These are phyloP conservation scores for Dothistroma pini DNA, from an alignment of 2,329 filamentous ascomycete species.

Conservation along the genomic window DNA sequence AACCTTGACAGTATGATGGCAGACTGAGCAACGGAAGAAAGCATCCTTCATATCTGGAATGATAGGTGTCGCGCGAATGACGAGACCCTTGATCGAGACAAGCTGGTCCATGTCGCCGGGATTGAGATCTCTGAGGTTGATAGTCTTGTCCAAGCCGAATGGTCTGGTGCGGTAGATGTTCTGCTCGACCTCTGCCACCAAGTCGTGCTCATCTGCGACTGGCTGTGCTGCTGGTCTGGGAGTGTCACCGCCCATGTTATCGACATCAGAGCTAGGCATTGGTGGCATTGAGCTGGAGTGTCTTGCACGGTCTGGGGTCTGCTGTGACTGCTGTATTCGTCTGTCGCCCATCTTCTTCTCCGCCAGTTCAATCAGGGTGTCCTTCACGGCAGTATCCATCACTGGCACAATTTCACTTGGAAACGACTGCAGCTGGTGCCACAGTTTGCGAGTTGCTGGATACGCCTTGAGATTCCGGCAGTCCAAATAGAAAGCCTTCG, in stretches of 20 bases:
- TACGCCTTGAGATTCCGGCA: conserved; percentile 87
- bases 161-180: conserved; percentile 82
- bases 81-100: conserved; percentile 89
- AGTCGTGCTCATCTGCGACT: conserved; percentile 56
- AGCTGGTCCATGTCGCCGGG: conserved; percentile 96
- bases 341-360: conserved; percentile 71
- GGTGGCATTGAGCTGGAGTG: conserved; percentile 68
- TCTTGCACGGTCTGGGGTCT: conserved; percentile 32
- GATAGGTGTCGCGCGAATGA: conserved; percentile 91
- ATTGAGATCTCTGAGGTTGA: conserved; percentile 91
- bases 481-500: conserved; percentile 82
- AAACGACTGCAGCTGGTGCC: conserved; percentile 91
- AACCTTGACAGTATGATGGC: conserved; percentile 85
- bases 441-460: conserved; percentile 86
- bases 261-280: conserved; percentile 74
- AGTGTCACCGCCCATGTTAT: conserved; percentile 35
- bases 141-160: conserved; percentile 79
- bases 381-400: conserved; percentile 93
- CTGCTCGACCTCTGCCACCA: conserved; percentile 71
- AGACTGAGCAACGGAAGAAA: conserved; percentile 93
- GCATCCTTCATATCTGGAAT: conserved; percentile 99
- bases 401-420: conserved; percentile 94
- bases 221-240: conserved; percentile 36
- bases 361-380: conserved; percentile 87
- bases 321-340: conserved; percentile 36